Base-by-base conservation (phyloP, 2,329 filamentous ascomycete species). In the Alternaria sp. region DNA sequence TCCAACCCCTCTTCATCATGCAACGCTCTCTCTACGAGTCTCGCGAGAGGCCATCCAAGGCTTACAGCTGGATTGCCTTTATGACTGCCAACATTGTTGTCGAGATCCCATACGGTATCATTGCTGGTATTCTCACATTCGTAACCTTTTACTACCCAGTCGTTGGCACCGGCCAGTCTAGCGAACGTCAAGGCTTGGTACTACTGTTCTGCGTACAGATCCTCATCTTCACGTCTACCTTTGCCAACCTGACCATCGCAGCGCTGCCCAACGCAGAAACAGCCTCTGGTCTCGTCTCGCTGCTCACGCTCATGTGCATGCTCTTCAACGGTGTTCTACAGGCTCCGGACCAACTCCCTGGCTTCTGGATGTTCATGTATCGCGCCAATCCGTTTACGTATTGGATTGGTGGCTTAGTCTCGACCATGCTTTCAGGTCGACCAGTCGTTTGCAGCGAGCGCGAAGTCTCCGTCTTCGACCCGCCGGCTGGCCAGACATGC, bases 331-430 rank as follows among this genome's bases (percentile, higher is more conserved):
- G 88, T 71, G 88, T 91, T 3, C 78, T 92, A 53, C 86, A 88
- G 59, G 75, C 82, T 0, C 84, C 87, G 0, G 59, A 70, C 3
- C 80, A 82, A 0, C 80, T 92, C 1, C 89, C 90, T 0, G 82
- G 85, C 0, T 92, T 92, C 79, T 93, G 90, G 90, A 86, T 86
- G 60, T 92, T 91, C 79, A 92, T 92, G 89, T 90, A 91, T 75
- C 83, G 86, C 26, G 80, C 86, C 10, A 87, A 84, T 0, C 88
- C 88, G 0, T 88, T 90, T 58, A 90, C 87, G 0, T 91, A 91
- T 75, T 86, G 83, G 81, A 69, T 82, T 21, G 69, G 61, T 17
- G 78, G 77, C 9, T 75, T 81, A 36, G 73, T 79, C 2, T 66
- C 73, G 5, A 76, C 78, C 0, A 75, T 77, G 70, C 71, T 88